Conservation (phyloP, 2,329 filamentous ascomycete genomes). For the Claviceps pusilla region DNA sequence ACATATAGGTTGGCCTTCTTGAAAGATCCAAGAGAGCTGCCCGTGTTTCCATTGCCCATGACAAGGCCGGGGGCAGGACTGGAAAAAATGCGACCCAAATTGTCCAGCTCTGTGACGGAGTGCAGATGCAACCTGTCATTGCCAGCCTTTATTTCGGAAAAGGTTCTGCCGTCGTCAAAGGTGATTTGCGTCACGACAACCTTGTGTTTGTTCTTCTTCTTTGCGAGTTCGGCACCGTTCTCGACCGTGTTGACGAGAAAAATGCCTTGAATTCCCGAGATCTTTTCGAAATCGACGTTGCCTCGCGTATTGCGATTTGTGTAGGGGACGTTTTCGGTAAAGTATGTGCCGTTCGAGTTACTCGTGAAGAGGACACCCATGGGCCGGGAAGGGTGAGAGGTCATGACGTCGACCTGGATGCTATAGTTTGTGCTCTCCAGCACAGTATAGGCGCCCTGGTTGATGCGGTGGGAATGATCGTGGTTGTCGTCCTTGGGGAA, state of each 20-base stretch:
- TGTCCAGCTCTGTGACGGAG: conserved; percentile 73
- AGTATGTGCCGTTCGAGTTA: conserved; percentile 95
- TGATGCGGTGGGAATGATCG: conserved; percentile 52
- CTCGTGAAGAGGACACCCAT: conserved; percentile 89
- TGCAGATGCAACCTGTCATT: conserved; percentile 69
- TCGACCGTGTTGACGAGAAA: conserved; percentile 80
- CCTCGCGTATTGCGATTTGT: conserved; percentile 70
- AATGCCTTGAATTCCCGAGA: conserved; percentile 80
- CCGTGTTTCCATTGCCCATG: conserved; percentile 87
- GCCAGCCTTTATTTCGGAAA: conserved; percentile 54
- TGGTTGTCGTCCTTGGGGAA: conserved; percentile 65
- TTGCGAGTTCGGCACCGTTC: conserved; percentile 64
- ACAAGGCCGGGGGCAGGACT: conserved; percentile 85
- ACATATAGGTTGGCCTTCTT: conserved; percentile 67
- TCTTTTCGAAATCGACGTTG: conserved; percentile 88
- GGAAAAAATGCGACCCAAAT: conserved; percentile 77
- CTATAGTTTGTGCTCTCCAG: conserved; percentile 96
- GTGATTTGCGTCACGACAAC: conserved; percentile 70
- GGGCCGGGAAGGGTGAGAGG: conserved; percentile 43
- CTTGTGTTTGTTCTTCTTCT: conserved; percentile 36
- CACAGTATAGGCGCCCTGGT: conserved; percentile 82
- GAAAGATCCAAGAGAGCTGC: conserved; percentile 56
- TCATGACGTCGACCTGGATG: conserved; percentile 89
- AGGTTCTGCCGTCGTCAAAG: conserved; percentile 88
- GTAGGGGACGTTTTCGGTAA: conserved; percentile 79